Percentiles rank a stretch among this genome's conserved stretches.
phyloP scores from a whole-genome alignment of 371 early-diverging fungal genomes.

The Mortierella sp. region DNA sequence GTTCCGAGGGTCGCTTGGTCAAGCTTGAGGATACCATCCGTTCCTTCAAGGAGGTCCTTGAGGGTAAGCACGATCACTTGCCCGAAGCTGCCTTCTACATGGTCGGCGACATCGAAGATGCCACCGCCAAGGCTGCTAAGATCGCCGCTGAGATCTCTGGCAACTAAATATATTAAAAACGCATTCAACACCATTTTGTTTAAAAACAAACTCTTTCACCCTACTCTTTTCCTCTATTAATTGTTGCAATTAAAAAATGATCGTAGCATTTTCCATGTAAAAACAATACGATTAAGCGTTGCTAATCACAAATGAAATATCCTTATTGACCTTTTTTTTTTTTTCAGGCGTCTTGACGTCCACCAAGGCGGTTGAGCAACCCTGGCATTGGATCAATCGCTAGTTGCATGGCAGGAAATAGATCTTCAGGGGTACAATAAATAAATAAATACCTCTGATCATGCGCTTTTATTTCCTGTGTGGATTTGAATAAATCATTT shows the following conservation, averaged over 20 bases:
- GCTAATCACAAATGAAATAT: too few relatives aligned
- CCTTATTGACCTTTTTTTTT: too few relatives aligned
- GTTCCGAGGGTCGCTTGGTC: conserved; percentile 97
- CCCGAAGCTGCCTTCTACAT: conserved; percentile 99
- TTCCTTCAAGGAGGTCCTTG: conserved; percentile 96
- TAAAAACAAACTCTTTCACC: conserved; percentile 11
- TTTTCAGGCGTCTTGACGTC: too few relatives aligned
- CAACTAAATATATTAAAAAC: conserved; percentile 29
- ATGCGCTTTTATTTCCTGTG: too few relatives aligned
- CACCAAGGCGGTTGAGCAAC: too few relatives aligned
- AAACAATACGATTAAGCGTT: too few relatives aligned
- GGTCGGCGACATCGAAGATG: conserved; percentile 98
- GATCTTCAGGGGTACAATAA: too few relatives aligned
- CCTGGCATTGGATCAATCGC: too few relatives aligned
- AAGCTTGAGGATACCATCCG: conserved; percentile 95
- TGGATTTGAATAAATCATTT: too few relatives aligned
- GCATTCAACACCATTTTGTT: conserved; percentile 15
- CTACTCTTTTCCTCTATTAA: conserved; percentile 15
- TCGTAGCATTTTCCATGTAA: not conserved
- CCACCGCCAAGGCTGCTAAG: conserved; percentile 92
- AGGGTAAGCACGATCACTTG: conserved; percentile 95
- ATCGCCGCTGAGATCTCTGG: conserved; percentile 70
- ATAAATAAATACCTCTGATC: too few relatives aligned
- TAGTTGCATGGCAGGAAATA: too few relatives aligned
- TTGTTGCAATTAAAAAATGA: conserved; percentile 10